Percentiles rank a stretch among this genome's conserved stretches.
These are phyloP conservation scores for Acer negundo DNA, from an alignment of 345 rosid genomes.

Conservation along the genomic window DNA sequence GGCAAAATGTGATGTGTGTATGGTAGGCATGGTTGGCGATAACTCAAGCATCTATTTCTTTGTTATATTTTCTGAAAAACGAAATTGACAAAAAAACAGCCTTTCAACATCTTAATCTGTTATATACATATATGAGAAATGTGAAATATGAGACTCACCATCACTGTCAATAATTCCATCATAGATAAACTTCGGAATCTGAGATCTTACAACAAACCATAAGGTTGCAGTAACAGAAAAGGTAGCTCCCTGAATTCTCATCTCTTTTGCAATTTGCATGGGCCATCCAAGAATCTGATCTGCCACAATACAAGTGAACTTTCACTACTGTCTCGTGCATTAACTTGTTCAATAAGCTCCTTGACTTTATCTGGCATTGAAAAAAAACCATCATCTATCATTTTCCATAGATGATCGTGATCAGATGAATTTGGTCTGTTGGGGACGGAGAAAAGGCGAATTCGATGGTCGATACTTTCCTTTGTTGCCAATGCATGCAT, in stretches of 20 bases:
- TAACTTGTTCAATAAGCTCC: not conserved
- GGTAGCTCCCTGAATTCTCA: constrained; percentile 7
- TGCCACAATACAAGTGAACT: constrained; percentile 13
- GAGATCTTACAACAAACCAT: not conserved
- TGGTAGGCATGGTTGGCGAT: constrained; percentile 18
- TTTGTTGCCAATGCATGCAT: not conserved
- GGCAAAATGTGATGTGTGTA: constrained; percentile 11
- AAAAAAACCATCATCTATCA: not conserved
- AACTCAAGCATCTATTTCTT: constrained; percentile 15
- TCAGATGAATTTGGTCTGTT: not conserved
- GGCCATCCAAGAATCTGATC: constrained; percentile 24
- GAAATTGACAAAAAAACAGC: not conserved
- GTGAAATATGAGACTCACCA: not conserved
- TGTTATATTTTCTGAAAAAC: constrained; percentile 16
- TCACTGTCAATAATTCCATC: constrained; percentile 21
- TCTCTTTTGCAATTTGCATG: constrained; percentile 2
- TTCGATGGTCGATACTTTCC: not conserved
- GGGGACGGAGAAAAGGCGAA: not conserved
- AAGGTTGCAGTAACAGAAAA: constrained; percentile 5
- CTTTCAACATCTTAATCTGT: not conserved
- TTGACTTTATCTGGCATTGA: not conserved
- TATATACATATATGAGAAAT: not conserved
- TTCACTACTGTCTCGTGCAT: not conserved
- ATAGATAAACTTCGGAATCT: constrained; percentile 12
- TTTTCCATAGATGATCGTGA: too few species aligned